Evolutionary conservation across 805 yeast genomes (phyloP).

Genomic region (Peterozyma toletana): DNA sequence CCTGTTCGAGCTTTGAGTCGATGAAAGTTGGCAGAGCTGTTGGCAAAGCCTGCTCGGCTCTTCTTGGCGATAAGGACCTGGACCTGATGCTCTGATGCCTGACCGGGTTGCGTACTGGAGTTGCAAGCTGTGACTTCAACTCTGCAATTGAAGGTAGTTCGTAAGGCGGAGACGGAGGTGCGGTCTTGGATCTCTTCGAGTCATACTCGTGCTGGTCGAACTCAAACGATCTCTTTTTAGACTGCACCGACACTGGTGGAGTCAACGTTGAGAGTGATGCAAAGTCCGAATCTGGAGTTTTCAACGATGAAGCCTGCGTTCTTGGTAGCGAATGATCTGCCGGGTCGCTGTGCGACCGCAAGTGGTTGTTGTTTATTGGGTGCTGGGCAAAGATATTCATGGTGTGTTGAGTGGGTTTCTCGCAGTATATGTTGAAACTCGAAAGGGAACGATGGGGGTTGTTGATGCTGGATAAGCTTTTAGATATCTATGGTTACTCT

Average conservation of each 20-base stretch:
- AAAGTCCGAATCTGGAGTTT: slow-evolving; percentile 7
- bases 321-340: slow-evolving; percentile 10
- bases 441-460: too few species aligned
- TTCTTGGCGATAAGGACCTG: slow-evolving; percentile 22
- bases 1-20: background rate
- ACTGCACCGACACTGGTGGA: background rate
- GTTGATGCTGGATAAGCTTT: too few species aligned
- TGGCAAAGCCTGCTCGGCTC: slow-evolving; percentile 5
- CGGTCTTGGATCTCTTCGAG: slow-evolving; percentile 34
- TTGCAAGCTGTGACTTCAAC: slow-evolving; percentile 1
- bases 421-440: too few species aligned
- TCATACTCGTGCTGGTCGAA: background rate
- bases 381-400: too few species aligned
- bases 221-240: slow-evolving; percentile 3
- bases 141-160: slow-evolving; percentile 5
- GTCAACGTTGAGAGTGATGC: background rate
- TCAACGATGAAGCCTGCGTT: background rate
- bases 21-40: background rate
- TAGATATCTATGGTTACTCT: too few species aligned
- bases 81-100: slow-evolving; percentile 13
- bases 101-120: slow-evolving; percentile 8
- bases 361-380: slow-evolving; percentile 12
- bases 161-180: slow-evolving; percentile 35
- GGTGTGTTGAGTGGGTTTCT: too few species aligned
- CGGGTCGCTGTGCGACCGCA: slow-evolving; percentile 24